Base-by-base conservation (phyloP, 768 basidiomycete genomes). In the Kwoniella botswanensis region DNA sequence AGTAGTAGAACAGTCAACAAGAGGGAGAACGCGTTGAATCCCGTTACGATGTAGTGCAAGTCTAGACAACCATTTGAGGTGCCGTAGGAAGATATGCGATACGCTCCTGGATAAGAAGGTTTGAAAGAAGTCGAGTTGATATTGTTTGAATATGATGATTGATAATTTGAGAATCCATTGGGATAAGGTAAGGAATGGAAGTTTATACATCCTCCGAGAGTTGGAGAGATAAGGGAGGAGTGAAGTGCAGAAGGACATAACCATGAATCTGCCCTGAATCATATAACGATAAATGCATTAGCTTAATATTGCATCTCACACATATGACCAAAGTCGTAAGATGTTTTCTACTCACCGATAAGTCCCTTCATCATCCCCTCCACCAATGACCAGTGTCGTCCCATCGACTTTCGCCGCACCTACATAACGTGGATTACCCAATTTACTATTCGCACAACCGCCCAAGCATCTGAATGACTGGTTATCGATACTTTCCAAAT, bases 191-290 rank as follows among this genome's bases (percentile, higher is more conserved):
- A 29, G 3, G 76, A 42, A 17, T 73, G 68, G 67, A 79, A 57
- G 22, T 52, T 60, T 26, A 81, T 63, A 46, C 73, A 75, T 9
- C 79, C 79, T 3, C 79, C 79, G 2, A 72, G 53, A 0, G 59
- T 65, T 2, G 66, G 43, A 4, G 73, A 72, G 60, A 79, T 76
- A 17, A 71, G 46, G 3, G 58, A 61, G 4, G 79, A 65, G 46
- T 79, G 77, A 5, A 81, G 71, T 5, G 77, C 79, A 7, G 79
- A 56, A n/a, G 79, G 67, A 60, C 79, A 81, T 17, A 79, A 53
- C 79, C 79, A 81, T 12, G 78, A 79, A 54, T 81, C 79, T 26
- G 77, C 79, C 12, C 79, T 80, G 52, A 13, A 57, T 42, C 10
- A 46, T 41, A 42, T 26, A 46, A 21, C 57, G 64, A 29, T 24